Evolutionary conservation across 345 rosid species (phyloP).

Genomic region (Lepidium aucheri): DNA sequence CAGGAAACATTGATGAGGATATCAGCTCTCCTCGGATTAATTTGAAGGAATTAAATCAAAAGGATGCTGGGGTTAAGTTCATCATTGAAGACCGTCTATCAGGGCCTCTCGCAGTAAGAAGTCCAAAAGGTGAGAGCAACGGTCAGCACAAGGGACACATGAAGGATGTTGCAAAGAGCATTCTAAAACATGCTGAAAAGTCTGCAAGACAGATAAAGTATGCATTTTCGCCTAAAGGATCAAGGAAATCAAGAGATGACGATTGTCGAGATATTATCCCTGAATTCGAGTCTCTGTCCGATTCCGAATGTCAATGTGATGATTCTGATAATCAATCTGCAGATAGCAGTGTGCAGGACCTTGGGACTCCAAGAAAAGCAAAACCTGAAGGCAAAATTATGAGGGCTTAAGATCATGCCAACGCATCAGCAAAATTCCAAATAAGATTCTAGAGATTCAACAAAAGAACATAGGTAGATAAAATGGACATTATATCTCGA

Average conservation of each 20-base stretch:
- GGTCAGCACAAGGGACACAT: slow-evolving; percentile 40
- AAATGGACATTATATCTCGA: no score
- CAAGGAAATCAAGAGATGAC: slow-evolving; percentile 29
- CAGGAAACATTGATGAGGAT: slow-evolving; percentile 32
- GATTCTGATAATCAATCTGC: slow-evolving; percentile 43
- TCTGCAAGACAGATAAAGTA: slow-evolving; percentile 52
- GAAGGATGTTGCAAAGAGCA: slow-evolving; percentile 54
- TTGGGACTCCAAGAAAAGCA: slow-evolving; percentile 16
- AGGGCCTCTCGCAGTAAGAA: slow-evolving; percentile 28
- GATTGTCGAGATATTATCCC: slow-evolving; percentile 20
- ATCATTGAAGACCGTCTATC: slow-evolving; percentile 42
- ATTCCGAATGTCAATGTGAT: neutral
- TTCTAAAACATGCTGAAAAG: slow-evolving; percentile 58
- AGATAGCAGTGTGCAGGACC: neutral
- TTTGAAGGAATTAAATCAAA: slow-evolving; percentile 43
- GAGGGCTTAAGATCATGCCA: slow-evolving; percentile 17
- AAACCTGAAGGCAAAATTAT: slow-evolving; percentile 19
- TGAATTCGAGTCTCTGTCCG: slow-evolving; percentile 39
- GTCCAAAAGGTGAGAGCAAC: slow-evolving; percentile 33
- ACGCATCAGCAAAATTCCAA: slow-evolving; percentile 14
- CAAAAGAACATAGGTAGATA: slow-evolving; percentile 2
- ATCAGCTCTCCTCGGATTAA: slow-evolving; percentile 46
- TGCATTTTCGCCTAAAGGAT: slow-evolving; percentile 59
- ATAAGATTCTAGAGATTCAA: slow-evolving; percentile 5
- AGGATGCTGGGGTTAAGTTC: slow-evolving; percentile 38